phyloP scores from a whole-genome alignment of 768 basidiomycete genomes.

The Amanita fuliginea region DNA sequence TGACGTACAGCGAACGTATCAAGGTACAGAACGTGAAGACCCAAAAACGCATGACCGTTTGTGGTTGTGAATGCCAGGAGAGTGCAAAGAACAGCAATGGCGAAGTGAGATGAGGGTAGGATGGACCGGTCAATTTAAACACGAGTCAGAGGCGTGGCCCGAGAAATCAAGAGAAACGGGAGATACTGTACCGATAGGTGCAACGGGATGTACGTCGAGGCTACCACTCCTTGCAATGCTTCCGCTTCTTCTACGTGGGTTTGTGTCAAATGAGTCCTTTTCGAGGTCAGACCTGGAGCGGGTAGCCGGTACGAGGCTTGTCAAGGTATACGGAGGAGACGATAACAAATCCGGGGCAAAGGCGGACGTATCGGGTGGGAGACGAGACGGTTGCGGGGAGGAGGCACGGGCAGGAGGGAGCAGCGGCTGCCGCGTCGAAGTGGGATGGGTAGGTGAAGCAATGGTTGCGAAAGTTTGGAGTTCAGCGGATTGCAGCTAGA shows the following conservation, averaged over 20 bases:
- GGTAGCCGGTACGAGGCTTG: slow-evolving; percentile 52
- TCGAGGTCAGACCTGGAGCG: slow-evolving; percentile 55
- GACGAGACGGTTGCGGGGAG: slow-evolving; percentile 35
- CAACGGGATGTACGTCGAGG: slow-evolving; percentile 17
- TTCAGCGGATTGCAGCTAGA: not conserved
- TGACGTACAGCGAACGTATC: slow-evolving; percentile 7
- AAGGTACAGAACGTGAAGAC: not conserved
- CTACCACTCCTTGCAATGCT: slow-evolving; percentile 17
- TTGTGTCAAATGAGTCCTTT: slow-evolving; percentile 18
- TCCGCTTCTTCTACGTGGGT: slow-evolving; percentile 3
- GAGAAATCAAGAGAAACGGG: slow-evolving; percentile 3
- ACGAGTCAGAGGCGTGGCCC: slow-evolving; percentile 7
- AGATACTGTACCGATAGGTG: slow-evolving; percentile 21
- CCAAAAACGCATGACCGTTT: slow-evolving; percentile 4
- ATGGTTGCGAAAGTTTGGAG: slow-evolving; percentile 31
- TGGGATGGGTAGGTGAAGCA: slow-evolving; percentile 54
- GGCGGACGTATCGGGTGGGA: slow-evolving; percentile 3
- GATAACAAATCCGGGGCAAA: slow-evolving; percentile 9
- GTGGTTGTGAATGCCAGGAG: not conserved
- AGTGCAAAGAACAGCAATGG: not conserved
- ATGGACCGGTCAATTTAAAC: not conserved
- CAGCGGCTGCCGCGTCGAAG: slow-evolving; percentile 44
- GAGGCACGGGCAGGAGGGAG: slow-evolving; percentile 29
- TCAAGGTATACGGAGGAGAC: slow-evolving; percentile 18
- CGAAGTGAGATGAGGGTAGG: not conserved